A percentile compares a stretch with the other conserved stretches of the same genome.
These are phyloP conservation scores for Phytophthora multivora DNA, from an alignment of 352 stramenopile genomes.

Conservation along the genomic window DNA sequence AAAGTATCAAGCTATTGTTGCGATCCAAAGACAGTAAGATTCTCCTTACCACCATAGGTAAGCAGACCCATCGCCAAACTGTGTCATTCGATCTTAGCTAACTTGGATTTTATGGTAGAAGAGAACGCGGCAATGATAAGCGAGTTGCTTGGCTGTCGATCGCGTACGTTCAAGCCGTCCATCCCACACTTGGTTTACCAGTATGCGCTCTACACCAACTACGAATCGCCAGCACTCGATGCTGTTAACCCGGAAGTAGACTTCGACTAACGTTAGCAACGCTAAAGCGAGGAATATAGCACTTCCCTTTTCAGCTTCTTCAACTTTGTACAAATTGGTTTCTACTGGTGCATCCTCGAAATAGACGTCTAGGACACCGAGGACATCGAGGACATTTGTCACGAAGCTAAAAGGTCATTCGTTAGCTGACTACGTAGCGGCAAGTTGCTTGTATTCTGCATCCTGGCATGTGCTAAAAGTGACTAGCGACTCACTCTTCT, in stretches of 20 bases:
- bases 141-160: slow-evolving; percentile 77
- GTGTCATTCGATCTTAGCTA: too few species aligned
- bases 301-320: neutral
- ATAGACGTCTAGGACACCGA: too few species aligned
- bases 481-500: slow-evolving; percentile 4
- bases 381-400: neutral
- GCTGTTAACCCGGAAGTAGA: slow-evolving; percentile 79
- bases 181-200: slow-evolving; percentile 97
- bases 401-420: neutral
- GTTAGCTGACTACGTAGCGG: too few species aligned
- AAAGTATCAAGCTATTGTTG: slow-evolving; percentile 65
- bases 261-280: slow-evolving; percentile 24
- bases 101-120: slow-evolving; percentile 35
- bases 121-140: slow-evolving; percentile 91
- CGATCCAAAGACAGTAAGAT: slow-evolving; percentile 66
- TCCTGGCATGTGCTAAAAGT: slow-evolving; percentile 7
- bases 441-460: neutral
- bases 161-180: slow-evolving; percentile 80
- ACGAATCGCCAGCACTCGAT: slow-evolving; percentile 65
- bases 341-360: slow-evolving; percentile 14
- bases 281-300: too few species aligned
- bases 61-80: neutral
- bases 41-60: slow-evolving; percentile 91
- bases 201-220: slow-evolving; percentile 94
- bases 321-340: slow-evolving; percentile 12